These are phyloP conservation scores for Talaromyces sp. DNA, from an alignment of 2,329 filamentous ascomycete genomes.

Conservation along the genomic window DNA sequence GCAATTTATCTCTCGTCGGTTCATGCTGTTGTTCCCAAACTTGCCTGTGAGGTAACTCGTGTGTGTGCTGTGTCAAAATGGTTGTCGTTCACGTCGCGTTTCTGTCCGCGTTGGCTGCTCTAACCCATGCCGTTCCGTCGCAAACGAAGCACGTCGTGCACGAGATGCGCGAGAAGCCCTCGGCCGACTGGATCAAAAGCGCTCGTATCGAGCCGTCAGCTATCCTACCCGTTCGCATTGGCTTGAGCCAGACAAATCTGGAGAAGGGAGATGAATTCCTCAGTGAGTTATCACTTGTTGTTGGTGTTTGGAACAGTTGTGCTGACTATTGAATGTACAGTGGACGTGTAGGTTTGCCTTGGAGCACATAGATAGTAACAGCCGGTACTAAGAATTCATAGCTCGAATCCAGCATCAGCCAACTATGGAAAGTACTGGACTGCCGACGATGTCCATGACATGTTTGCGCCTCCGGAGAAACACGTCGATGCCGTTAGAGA, in stretches of 20 bases:
- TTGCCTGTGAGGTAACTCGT: not conserved
- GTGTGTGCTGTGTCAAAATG: constrained; percentile 4
- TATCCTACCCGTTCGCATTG: constrained; percentile 43
- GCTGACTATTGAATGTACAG: not conserved
- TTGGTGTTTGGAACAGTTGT: not conserved
- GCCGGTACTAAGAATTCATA: not conserved
- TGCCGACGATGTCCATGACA: constrained; percentile 9
- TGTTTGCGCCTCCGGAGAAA: constrained; percentile 25
- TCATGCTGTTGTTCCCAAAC: not conserved
- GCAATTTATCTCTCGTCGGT: not conserved
- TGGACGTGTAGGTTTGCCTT: constrained; percentile 8
- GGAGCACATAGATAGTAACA: not conserved
- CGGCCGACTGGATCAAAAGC: constrained; percentile 34
- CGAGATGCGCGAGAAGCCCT: constrained; percentile 33
- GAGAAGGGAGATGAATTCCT: constrained; percentile 40
- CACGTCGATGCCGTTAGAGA: constrained; percentile 17
- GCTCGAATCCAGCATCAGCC: constrained; percentile 8
- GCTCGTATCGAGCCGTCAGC: constrained; percentile 30
- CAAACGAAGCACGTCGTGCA: constrained; percentile 35
- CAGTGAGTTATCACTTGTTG: constrained; percentile 14
- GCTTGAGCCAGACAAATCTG: constrained; percentile 42
- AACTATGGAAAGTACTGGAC: constrained; percentile 11
- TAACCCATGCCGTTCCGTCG: constrained; percentile 22
- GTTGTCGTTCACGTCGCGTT: constrained; percentile 9
- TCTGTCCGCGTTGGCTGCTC: constrained; percentile 15